These are phyloP conservation scores for Begonia fuchsioides DNA, from an alignment of 306 rosid genomes.

Conservation along the genomic window DNA sequence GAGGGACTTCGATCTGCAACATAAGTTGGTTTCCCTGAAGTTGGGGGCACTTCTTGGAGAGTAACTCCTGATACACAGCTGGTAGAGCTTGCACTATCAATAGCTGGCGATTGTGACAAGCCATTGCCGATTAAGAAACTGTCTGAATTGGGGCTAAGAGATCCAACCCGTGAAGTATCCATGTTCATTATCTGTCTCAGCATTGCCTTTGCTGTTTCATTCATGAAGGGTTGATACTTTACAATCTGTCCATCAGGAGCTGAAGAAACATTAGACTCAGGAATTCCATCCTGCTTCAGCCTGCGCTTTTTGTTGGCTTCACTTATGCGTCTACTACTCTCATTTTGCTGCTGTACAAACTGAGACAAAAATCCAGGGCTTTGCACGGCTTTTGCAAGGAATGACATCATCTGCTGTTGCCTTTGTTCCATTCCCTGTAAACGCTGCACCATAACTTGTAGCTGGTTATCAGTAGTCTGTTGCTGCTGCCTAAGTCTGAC, in stretches of 20 bases:
- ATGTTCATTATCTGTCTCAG: slow-evolving; percentile 63
- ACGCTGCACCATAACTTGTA: slow-evolving; percentile 87
- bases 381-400: slow-evolving; percentile 91
- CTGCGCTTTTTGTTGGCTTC: slow-evolving; percentile 84
- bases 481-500: slow-evolving; percentile 97
- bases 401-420: slow-evolving; percentile 97
- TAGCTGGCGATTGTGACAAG: slow-evolving; percentile 32
- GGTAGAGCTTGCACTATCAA: slow-evolving; percentile 51
- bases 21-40: too few relatives aligned
- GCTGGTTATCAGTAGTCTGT: slow-evolving; percentile 82
- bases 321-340: slow-evolving; percentile 59
- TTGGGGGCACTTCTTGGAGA: slow-evolving; percentile 68
- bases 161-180: slow-evolving; percentile 43
- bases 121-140: slow-evolving; percentile 42
- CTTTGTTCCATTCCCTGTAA: slow-evolving; percentile 98
- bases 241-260: slow-evolving; percentile 76
- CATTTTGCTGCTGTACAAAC: slow-evolving; percentile 89
- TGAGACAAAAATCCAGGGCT: slow-evolving; percentile 94
- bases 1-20: too few relatives aligned
- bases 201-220: slow-evolving; percentile 70
- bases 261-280: slow-evolving; percentile 30
- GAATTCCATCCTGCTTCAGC: slow-evolving; percentile 59
- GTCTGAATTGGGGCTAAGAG: slow-evolving; percentile 31
- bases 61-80: slow-evolving; percentile 50
- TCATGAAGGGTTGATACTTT: slow-evolving; percentile 62